Percentiles rank a stretch among this genome's conserved stretches.
Evolutionary conservation across 805 yeast species (phyloP).

Genomic region (Brettanomyces sp.): DNA sequence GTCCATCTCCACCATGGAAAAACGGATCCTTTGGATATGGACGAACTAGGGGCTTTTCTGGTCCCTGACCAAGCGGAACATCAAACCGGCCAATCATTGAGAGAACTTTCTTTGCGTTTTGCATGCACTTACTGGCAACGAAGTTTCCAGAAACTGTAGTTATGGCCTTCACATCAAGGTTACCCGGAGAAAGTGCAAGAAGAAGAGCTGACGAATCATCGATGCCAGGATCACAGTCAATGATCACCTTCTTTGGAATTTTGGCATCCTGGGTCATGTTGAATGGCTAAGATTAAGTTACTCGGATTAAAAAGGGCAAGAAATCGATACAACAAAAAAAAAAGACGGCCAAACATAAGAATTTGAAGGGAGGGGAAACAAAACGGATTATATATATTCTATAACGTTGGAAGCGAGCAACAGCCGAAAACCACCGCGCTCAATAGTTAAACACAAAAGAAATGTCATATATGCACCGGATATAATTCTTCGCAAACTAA

Average conservation of each 20-base stretch:
- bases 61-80: constrained; percentile 20
- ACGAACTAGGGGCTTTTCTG: constrained; percentile 18
- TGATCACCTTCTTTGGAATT: constrained; percentile 10
- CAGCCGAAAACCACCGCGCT: no score
- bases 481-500: no score
- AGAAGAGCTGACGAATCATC: constrained; percentile 19
- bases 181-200: constrained; percentile 15
- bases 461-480: no score
- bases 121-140: constrained; percentile 14
- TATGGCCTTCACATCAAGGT: constrained; percentile 17
- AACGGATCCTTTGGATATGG: constrained; percentile 20
- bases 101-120: constrained; percentile 14
- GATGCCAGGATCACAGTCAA: constrained; percentile 22
- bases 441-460: no score
- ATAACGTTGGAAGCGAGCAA: neutral
- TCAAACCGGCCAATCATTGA: constrained; percentile 12
- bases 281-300: no score
- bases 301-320: no score
- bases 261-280: neutral
- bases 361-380: no score
- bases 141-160: constrained; percentile 22
- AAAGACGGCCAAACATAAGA: no score
- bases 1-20: constrained; percentile 18
- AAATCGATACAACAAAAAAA: no score
- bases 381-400: neutral